Evolutionary conservation across 345 rosid genomes (phyloP), one percentile per base, ranked within the genome.

Genomic region (Lepidium didymum): DNA sequence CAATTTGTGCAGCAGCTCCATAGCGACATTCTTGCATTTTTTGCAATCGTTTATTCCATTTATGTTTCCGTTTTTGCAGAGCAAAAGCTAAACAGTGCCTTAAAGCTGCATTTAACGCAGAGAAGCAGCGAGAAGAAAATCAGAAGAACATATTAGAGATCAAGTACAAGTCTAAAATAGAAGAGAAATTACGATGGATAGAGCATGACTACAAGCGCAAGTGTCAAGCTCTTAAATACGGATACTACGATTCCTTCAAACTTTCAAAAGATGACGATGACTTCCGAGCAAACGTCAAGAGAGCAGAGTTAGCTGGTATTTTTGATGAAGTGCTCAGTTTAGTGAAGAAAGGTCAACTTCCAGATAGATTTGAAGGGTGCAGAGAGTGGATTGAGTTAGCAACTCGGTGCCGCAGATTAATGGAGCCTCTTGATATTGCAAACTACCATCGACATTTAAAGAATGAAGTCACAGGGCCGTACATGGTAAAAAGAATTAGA

Each of bases 391-490:
- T 82, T 6, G 6, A 34, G 0, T 79, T 82, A 7, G 82, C 89
- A 10, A 89, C 87, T 5, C 42, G 33, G 27, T 87, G 76, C 73
- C 83, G 91, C 7, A 81, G 67, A 67, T 67, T 81, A 15, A 77
- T 81, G 9, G 98, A 92, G 68, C 96, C 98, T 19, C 69, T 89
- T 35, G 98, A 92, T 44, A 81, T 92, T 3, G 80, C 95, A 27
- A 89, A 89, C 72, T 89, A 89, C 80, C 81, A 92, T 50, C 49
- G 95, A n/a, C 96, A 86, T 69, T 31, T 77, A 8, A 89, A 86
- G 82, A 85, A 92, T 36, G 95, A 86, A 79, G 92, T 86, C 78
- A 86, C 98, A 0, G 98, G 96, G 34, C 80, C 95, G 3, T 89
- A 92, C 34, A 74, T 85, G 85, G 14, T 0, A 0, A 80, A 46